Conservation (phyloP, 805 yeast genomes). For the Nakazawaea ishiwadae region DNA sequence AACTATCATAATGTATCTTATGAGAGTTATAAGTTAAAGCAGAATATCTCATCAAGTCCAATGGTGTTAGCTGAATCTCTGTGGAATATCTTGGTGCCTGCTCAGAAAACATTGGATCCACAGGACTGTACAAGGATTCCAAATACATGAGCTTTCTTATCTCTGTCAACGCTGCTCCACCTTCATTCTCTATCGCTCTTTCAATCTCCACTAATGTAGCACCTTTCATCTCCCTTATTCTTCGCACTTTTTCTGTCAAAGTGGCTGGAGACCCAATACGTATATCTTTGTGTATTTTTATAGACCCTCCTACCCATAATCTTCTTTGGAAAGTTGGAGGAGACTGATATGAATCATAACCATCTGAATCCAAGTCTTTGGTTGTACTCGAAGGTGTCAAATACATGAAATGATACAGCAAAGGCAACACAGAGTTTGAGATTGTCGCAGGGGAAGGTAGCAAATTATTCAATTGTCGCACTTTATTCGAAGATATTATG, state of each 20-base stretch:
- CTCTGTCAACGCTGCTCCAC: conserved; percentile 39
- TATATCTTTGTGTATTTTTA: conserved; percentile 34
- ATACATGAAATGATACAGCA: conserved; percentile 64
- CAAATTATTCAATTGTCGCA: not conserved
- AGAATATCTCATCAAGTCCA: conserved; percentile 57
- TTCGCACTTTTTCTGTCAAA: conserved; percentile 50
- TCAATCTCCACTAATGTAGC: conserved; percentile 50
- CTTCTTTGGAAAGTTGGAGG: conserved; percentile 56
- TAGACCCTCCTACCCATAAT: conserved; percentile 76
- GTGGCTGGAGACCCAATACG: conserved; percentile 31
- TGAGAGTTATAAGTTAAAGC: conserved; percentile 82
- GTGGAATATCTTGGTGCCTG: conserved; percentile 22
- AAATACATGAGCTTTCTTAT: conserved; percentile 60
- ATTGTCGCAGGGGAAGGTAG: conserved; percentile 1
- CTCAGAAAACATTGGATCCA: too few relatives aligned
- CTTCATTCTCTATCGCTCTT: conserved; percentile 35
- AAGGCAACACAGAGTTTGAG: conserved; percentile 21
- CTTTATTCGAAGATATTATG: not conserved
- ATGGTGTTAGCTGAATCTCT: conserved; percentile 31
- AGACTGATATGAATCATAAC: conserved; percentile 76
- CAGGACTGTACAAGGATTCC: conserved; percentile 28
- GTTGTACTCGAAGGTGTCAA: conserved; percentile 52
- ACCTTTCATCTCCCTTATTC: conserved; percentile 6
- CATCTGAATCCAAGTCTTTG: conserved; percentile 59
- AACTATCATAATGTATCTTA: conserved; percentile 67